Conservation (phyloP, 106 monocot species). For the Acanthochlamys bracteata region DNA sequence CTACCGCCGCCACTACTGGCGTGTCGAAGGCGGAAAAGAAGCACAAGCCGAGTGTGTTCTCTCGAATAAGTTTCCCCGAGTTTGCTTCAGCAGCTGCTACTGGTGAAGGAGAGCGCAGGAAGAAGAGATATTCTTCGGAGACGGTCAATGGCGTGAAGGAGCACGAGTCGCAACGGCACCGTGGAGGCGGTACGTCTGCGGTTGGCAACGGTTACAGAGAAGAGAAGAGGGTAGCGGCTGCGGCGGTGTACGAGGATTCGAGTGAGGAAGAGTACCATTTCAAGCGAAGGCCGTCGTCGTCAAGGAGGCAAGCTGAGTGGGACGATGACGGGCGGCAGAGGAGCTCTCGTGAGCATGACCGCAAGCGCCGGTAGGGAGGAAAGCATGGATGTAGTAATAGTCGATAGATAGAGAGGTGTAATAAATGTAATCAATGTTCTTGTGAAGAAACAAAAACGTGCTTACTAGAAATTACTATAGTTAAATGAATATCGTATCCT, state of each 20-base stretch:
- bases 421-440: neutral
- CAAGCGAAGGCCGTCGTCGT: conserved; percentile 44
- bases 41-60: conserved; percentile 66
- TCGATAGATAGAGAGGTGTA: neutral
- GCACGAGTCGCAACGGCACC: conserved; percentile 1
- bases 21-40: conserved; percentile 19
- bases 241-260: conserved; percentile 26
- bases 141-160: conserved; percentile 37
- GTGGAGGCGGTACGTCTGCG: neutral
- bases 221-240: conserved; percentile 7
- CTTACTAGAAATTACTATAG: no score
- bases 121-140: conserved; percentile 18
- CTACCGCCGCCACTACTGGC: neutral
- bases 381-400: neutral
- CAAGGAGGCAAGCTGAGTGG: conserved; percentile 8
- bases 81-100: neutral
- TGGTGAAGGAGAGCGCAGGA: conserved; percentile 13
- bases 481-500: no score
- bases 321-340: conserved; percentile 19
- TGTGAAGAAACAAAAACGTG: no score
- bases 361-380: neutral
- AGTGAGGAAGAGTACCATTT: conserved; percentile 55
- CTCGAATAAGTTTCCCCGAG: conserved; percentile 61
- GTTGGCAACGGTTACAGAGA: neutral
- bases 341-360: conserved; percentile 16